Evolutionary conservation across 2,329 filamentous ascomycete species (phyloP).

Genomic region (Clonostachys solani): DNA sequence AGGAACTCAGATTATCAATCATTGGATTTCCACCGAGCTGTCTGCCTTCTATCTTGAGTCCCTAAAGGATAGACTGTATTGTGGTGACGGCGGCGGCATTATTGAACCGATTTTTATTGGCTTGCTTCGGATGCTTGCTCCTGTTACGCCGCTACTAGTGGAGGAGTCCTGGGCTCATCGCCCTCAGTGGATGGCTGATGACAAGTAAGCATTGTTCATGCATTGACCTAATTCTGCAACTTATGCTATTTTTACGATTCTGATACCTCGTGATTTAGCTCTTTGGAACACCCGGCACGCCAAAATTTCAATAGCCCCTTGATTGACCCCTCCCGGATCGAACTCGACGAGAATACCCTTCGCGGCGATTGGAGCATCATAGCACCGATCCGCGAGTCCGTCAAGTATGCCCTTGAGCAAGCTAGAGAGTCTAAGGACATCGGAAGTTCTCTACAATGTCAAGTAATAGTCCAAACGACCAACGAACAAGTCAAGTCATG

Average conservation of each 20-base stretch:
- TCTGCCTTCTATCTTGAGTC: conserved; percentile 94
- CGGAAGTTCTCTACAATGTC: conserved; percentile 75
- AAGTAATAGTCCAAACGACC: neutral
- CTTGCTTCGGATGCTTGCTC: conserved; percentile 73
- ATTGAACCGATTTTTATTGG: conserved; percentile 66
- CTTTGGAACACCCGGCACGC: conserved; percentile 31
- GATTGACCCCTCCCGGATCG: conserved; percentile 31
- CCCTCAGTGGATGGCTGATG: conserved; percentile 57
- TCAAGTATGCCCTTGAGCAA: conserved; percentile 73
- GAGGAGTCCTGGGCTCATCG: conserved; percentile 84
- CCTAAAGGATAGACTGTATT: conserved; percentile 89
- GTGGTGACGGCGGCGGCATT: conserved; percentile 63
- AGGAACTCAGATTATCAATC: conserved; percentile 68
- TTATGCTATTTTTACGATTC: neutral
- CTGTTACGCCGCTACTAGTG: conserved; percentile 77
- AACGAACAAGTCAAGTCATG: conserved; percentile 12
- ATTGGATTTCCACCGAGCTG: conserved; percentile 77
- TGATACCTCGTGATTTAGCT: conserved; percentile 9
- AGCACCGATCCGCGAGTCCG: conserved; percentile 54
- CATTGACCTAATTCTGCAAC: neutral
- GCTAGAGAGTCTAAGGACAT: conserved; percentile 68
- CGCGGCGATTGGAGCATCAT: conserved; percentile 40
- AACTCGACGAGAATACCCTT: conserved; percentile 28
- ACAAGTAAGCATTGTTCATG: conserved; percentile 23
- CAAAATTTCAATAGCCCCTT: conserved; percentile 42